Conservation (phyloP, 2,329 filamentous ascomycete species). For the Lecanoromycetidae sp. region DNA sequence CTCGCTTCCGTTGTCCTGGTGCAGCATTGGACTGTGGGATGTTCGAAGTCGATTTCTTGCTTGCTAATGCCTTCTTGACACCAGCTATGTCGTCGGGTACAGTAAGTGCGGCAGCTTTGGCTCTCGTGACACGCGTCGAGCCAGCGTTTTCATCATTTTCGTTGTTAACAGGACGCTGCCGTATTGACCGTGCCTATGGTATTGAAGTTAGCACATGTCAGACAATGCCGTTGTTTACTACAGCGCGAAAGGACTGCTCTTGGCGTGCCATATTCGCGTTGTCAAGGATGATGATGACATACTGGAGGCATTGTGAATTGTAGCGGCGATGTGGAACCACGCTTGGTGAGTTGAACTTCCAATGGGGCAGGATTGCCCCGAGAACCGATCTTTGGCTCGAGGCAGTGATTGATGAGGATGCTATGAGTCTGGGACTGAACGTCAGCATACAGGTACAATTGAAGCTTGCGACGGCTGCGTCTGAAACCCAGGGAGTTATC, state of each 20-base stretch:
- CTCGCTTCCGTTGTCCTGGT: constrained; percentile 59
- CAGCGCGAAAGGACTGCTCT: background rate
- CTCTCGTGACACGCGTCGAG: constrained; percentile 78
- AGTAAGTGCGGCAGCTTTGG: constrained; percentile 65
- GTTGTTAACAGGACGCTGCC: constrained; percentile 66
- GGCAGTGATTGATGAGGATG: too few relatives aligned
- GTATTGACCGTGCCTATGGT: constrained; percentile 53
- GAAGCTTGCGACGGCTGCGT: too few relatives aligned
- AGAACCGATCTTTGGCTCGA: background rate
- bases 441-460: background rate
- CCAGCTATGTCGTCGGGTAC: constrained; percentile 36
- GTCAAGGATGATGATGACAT: background rate
- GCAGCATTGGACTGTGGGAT: constrained; percentile 37
- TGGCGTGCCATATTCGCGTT: too few relatives aligned
- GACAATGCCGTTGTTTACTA: background rate
- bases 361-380: too few relatives aligned
- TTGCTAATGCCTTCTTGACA: constrained; percentile 52
- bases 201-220: background rate
- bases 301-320: constrained; percentile 10
- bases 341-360: too few relatives aligned
- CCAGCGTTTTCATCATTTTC: constrained; percentile 87
- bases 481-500: background rate
- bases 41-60: constrained; percentile 52
- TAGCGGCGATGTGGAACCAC: background rate
- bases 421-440: too few relatives aligned